Base-by-base conservation (phyloP, 805 yeast species). In the Saturnispora diversa region DNA sequence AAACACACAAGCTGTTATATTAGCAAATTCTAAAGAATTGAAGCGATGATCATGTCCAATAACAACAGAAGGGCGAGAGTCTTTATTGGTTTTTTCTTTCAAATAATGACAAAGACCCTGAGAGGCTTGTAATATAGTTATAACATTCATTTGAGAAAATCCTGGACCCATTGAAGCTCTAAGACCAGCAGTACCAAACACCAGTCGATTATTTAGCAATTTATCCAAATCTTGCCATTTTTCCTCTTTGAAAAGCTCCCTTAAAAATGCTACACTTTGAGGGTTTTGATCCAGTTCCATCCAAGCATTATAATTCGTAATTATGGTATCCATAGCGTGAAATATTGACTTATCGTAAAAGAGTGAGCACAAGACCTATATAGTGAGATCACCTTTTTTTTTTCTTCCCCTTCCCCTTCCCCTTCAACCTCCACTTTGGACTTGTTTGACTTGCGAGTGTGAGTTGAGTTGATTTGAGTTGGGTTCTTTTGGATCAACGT, bases 131-230 rank as follows among this genome's bases (percentile, higher is more conserved):
- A 85, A 54, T 1, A 90, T 82, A 0, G 96, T 86, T 13, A 90
- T 80, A 46, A 80, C 81, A 59, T 92, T 90, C 90, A 92, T 83
- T 50, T 87, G 74, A 39, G 76, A 72, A 55, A 84, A 87, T 0
- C 98, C 97, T 0, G 96, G 86, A 46, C 79, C 88, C 96, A 92
- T 87, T 17, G 69, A 64, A 2, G 94, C 75, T 21, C 98, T 67
- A 35, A 92, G 71, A 0, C 97, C 97, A 2, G 97, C 96, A 0
- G 97, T 90, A 0, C 97, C 97, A 60, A 90, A 90, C 10, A 77
- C 64, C 21, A 88, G 80, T 39, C 95, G 62, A n/a, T 53, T 50
- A 32, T 71, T 53, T 23, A 86, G 64, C 37, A 82, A 66, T 28
- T 55, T 54, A 33, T 72, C 74, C 28, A 86, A 44, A 0, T 36